Conservation (phyloP, 495 filamentous ascomycete species). For the Podospora australis region DNA sequence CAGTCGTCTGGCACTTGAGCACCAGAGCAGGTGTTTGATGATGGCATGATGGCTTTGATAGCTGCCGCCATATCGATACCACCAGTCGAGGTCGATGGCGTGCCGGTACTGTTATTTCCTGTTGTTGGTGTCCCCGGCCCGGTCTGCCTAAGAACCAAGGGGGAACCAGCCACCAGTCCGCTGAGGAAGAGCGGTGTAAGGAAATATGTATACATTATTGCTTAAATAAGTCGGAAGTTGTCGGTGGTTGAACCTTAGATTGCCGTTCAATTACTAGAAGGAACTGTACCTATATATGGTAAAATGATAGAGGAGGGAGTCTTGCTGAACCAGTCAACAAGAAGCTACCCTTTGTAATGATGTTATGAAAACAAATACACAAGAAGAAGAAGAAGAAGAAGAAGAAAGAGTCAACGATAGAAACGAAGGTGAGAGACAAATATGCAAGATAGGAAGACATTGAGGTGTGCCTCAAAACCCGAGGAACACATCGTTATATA, state of each 20-base stretch:
- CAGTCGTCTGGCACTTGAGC: conserved; percentile 50
- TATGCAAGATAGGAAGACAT: too few relatives aligned
- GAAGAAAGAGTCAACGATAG: not conserved
- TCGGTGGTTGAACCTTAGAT: not conserved
- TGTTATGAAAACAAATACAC: not conserved
- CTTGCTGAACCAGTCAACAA: too few relatives aligned
- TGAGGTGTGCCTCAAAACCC: too few relatives aligned
- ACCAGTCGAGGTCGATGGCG: too few relatives aligned
- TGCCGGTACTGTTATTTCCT: too few relatives aligned
- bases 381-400: not conserved
- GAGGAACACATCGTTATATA: conserved; percentile 2
- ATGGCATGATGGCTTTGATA: not conserved
- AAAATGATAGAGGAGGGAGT: not conserved
- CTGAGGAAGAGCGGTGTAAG: conserved; percentile 10
- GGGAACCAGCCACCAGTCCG: conserved; percentile 1
- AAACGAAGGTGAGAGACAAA: not conserved
- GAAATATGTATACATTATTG: not conserved
- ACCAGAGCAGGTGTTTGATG: conserved; percentile 35
- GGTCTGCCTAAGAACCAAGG: not conserved
- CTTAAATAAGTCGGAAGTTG: not conserved
- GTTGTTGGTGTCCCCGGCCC: not conserved
- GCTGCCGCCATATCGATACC: not conserved
- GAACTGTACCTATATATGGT: not conserved
- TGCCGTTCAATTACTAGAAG: not conserved
- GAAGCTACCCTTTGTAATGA: not conserved